phyloP scores from a whole-genome alignment of 306 rosid genomes.

The Trifolium fragiferum region DNA sequence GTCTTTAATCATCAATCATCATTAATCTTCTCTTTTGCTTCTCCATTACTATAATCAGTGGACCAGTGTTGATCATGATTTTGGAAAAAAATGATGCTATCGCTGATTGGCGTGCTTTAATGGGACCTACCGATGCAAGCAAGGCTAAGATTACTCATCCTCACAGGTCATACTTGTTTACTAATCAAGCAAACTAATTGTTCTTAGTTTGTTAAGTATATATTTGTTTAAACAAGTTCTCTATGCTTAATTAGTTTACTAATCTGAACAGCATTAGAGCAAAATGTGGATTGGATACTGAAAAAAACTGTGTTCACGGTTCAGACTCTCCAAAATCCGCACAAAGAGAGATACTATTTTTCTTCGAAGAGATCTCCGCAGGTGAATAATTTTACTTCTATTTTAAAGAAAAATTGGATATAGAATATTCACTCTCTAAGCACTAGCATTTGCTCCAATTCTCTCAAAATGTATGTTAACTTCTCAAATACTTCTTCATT shows the following conservation, averaged over 20 bases:
- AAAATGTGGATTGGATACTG: slow-evolving; percentile 40
- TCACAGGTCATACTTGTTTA: slow-evolving; percentile 61
- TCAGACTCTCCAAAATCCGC: slow-evolving; percentile 66
- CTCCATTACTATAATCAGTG: slow-evolving; percentile 53
- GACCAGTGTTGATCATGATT: slow-evolving; percentile 74
- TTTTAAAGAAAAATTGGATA: not conserved
- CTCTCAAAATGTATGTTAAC: slow-evolving; percentile 10
- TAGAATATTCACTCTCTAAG: not conserved
- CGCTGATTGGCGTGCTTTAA: slow-evolving; percentile 85
- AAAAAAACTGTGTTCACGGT: slow-evolving; percentile 11
- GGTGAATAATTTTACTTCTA: slow-evolving; percentile 49
- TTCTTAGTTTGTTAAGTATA: slow-evolving; percentile 11
- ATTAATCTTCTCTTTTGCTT: slow-evolving; percentile 19
- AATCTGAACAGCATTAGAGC: slow-evolving; percentile 73
- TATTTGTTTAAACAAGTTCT: slow-evolving; percentile 10
- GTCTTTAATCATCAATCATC: slow-evolving; percentile 32
- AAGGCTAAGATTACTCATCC: slow-evolving; percentile 88
- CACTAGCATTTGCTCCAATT: not conserved
- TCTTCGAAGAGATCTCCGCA: slow-evolving; percentile 67
- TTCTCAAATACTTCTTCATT: no score
- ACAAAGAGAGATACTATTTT: slow-evolving; percentile 70
- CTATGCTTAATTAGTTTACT: slow-evolving; percentile 26
- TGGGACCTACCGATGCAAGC: slow-evolving; percentile 91
- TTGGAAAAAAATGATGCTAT: slow-evolving; percentile 88
- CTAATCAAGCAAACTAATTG: slow-evolving; percentile 27